A percentile compares a stretch with the other conserved stretches of the same genome.
Evolutionary conservation across 352 stramenopile genomes (phyloP).

Genomic region (Globisporangium parvum): DNA sequence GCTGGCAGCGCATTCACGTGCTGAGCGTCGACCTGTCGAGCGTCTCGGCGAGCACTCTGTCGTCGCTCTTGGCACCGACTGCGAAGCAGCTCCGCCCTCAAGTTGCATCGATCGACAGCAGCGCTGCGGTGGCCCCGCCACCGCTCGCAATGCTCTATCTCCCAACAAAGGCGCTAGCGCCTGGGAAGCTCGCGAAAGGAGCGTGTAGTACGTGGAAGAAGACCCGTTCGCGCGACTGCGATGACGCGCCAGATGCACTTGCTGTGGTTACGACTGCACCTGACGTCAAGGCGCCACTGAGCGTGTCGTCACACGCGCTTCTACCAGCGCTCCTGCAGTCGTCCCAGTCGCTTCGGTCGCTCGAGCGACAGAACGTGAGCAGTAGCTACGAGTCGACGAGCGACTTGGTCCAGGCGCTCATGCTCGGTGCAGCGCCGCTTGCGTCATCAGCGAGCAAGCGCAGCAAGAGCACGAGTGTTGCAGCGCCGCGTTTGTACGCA

Average conservation of each 20-base stretch:
- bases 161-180: slow-evolving; percentile 31
- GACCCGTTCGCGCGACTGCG: not conserved
- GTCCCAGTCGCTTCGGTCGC: too few relatives aligned
- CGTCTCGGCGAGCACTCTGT: slow-evolving; percentile 5
- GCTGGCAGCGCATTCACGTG: slow-evolving; percentile 43
- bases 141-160: slow-evolving; percentile 53
- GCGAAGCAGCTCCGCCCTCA: slow-evolving; percentile 22
- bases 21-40: slow-evolving; percentile 35
- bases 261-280: too few relatives aligned
- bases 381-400: slow-evolving; percentile 18
- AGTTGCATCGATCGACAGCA: not conserved
- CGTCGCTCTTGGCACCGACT: slow-evolving; percentile 18
- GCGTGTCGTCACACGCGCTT: slow-evolving; percentile 14
- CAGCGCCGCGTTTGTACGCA: slow-evolving; percentile 11
- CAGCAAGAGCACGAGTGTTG: slow-evolving; percentile 4
- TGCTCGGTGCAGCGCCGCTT: slow-evolving; percentile 18
- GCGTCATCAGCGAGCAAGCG: slow-evolving; percentile 6
- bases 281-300: not conserved
- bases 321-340: slow-evolving; percentile 7
- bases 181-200: slow-evolving; percentile 23
- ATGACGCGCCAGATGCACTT: not conserved
- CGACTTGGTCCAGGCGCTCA: slow-evolving; percentile 22
- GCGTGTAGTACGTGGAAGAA: slow-evolving; percentile 3
- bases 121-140: slow-evolving; percentile 1
- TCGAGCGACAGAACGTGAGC: too few relatives aligned